These are phyloP conservation scores for Fusarium sulawesiense DNA, from an alignment of 2,329 filamentous ascomycete species.

Conservation along the genomic window DNA sequence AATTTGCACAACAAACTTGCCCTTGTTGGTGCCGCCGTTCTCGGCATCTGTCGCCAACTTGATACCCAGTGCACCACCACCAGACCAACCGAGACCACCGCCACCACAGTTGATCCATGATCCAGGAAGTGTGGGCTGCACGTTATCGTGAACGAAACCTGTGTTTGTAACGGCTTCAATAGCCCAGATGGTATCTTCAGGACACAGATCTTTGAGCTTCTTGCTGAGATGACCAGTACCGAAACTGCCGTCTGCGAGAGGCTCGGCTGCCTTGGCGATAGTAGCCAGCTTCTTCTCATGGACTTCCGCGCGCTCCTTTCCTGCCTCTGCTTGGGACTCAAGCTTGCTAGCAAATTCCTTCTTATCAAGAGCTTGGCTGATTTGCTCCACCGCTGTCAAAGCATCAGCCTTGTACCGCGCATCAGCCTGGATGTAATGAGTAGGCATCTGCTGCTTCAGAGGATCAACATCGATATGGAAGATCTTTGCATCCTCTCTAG, in stretches of 20 bases:
- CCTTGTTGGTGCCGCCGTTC: constrained; percentile 57
- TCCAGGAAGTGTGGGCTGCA: constrained; percentile 74
- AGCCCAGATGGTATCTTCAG: constrained; percentile 73
- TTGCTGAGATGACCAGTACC: constrained; percentile 56
- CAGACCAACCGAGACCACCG: constrained; percentile 83
- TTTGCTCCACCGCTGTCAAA: constrained; percentile 73
- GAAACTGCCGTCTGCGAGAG: constrained; percentile 67
- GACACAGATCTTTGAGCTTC: constrained; percentile 49
- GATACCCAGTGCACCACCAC: constrained; percentile 79
- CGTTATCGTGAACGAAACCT: constrained; percentile 73
- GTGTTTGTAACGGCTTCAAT: constrained; percentile 84
- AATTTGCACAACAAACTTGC: constrained; percentile 65
- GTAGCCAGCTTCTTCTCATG: constrained; percentile 69
- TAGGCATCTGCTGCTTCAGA: constrained; percentile 77
- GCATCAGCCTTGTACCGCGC: constrained; percentile 75
- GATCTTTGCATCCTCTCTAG: constrained; percentile 62
- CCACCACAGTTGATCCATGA: constrained; percentile 86
- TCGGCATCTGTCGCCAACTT: constrained; percentile 71
- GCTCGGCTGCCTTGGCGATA: constrained; percentile 68
- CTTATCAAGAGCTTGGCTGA: constrained; percentile 70
- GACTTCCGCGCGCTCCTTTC: constrained; percentile 63
- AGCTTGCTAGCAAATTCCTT: constrained; percentile 57
- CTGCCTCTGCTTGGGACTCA: constrained; percentile 27
- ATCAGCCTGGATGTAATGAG: constrained; percentile 76
- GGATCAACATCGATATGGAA: constrained; percentile 75